phyloP scores from a whole-genome alignment of 31 red algal species.

The Odonthalia washingtoniensis region DNA sequence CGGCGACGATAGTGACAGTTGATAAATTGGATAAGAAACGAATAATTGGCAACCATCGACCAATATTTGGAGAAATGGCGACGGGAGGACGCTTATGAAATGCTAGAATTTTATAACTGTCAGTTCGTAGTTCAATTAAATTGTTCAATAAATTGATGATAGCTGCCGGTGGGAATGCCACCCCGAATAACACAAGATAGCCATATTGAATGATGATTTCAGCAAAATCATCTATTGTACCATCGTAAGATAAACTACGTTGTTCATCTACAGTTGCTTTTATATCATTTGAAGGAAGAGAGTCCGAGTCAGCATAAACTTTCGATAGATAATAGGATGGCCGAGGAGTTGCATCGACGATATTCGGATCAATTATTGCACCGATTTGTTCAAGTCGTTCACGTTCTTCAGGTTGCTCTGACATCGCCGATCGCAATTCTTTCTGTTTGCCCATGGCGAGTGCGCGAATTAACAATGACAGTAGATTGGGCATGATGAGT shows the following conservation, averaged over 20 bases:
- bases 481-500: conserved; percentile 56
- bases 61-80: conserved; percentile 55
- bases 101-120: conserved; percentile 69
- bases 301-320: background rate
- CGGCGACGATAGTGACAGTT: conserved; percentile 47
- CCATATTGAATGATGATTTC: conserved; percentile 79
- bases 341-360: background rate
- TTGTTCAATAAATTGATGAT: conserved; percentile 72
- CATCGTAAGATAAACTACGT: conserved; percentile 31
- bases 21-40: conserved; percentile 45
- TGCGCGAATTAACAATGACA: conserved; percentile 21
- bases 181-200: conserved; percentile 71
- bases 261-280: background rate
- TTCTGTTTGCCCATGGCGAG: background rate
- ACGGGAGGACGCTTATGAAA: conserved; percentile 58
- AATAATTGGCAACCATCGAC: conserved; percentile 54
- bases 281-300: background rate
- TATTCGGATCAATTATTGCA: background rate
- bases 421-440: background rate
- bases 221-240: conserved; percentile 72
- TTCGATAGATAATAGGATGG: no score
- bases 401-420: conserved; percentile 29
- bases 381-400: conserved; percentile 24
- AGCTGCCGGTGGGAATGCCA: conserved; percentile 66
- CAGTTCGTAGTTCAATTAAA: conserved; percentile 66